Evolutionary conservation across 2,329 filamentous ascomycete species (phyloP), one percentile per base, ranked within the genome.

Genomic region (Triangularia setosa): DNA sequence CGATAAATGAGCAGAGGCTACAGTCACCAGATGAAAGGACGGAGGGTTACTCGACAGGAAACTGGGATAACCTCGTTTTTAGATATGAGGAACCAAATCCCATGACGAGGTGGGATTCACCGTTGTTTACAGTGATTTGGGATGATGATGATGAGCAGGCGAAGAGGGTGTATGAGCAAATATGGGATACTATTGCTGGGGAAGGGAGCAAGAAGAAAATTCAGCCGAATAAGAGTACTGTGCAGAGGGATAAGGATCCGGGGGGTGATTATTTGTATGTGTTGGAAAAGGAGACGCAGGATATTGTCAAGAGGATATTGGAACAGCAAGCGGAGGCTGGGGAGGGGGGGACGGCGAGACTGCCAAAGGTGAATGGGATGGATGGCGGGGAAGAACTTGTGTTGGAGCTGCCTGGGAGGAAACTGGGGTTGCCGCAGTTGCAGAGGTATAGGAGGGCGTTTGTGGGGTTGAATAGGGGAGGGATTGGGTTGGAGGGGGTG

Each of bases 61-160:
- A 91, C 73, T 92, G 91, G 81, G 90, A 93, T 68, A 92, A 93
- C 70, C 82, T 93, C 11, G 86, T 92, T 33, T 94, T 92, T 73
- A 83, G 91, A 62, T 93, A 93, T 74, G 91, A 96, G 76, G 91
- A 96, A 77, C 91, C 92, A 14, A 95, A 94, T 74, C 86, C 88
- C 23, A 93, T 94, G 90, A 89, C 85, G 2, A 81, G 91, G 53
- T 96, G 92, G 92, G 91, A 96, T 74, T 90, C 88, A 62, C 91
- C 92, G 1, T 82, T 95, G 2, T 95, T 94, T 76, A 90, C 90
- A 3, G 82, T 95, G 0, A 83, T 92, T 11, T 91, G 89, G 82
- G 88, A 93, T 54, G 92, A 96, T 73, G 84, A 84, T 63, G 82
- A 83, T 64, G 83, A 83, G n/a, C 87, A 87, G 71, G 74, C 82